phyloP scores from a whole-genome alignment of 305 asterid species.

The Euphrasia arctica region DNA sequence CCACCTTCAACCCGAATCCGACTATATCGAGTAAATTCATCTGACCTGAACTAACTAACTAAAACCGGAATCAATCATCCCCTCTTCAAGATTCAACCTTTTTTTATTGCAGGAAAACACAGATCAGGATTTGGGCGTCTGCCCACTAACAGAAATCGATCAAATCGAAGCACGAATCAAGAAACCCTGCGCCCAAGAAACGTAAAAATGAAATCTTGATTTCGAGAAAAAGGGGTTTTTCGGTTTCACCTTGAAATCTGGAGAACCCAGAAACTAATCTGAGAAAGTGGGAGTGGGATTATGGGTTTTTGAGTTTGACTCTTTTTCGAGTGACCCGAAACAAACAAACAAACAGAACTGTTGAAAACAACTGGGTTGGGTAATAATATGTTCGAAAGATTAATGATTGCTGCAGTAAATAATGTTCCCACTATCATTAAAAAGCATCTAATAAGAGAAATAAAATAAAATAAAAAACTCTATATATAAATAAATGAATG shows the following conservation, averaged over 20 bases:
- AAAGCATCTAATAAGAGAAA: slow-evolving; percentile 26
- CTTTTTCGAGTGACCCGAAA: background rate
- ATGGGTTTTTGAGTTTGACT: slow-evolving; percentile 45
- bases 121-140: slow-evolving; percentile 26
- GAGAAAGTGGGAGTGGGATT: slow-evolving; percentile 29
- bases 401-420: slow-evolving; percentile 58
- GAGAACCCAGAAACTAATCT: slow-evolving; percentile 30
- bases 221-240: slow-evolving; percentile 9
- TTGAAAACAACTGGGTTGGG: slow-evolving; percentile 31
- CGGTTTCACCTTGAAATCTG: slow-evolving; percentile 26
- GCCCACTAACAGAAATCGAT: slow-evolving; percentile 32
- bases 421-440: slow-evolving; percentile 36
- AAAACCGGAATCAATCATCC: slow-evolving; percentile 50
- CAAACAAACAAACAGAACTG: background rate
- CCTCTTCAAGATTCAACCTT: slow-evolving; percentile 45
- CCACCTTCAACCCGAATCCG: slow-evolving; percentile 87
- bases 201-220: slow-evolving; percentile 14
- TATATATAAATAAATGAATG: slow-evolving; percentile 26
- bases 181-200: background rate
- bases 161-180: slow-evolving; percentile 31
- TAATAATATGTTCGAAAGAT: slow-evolving; percentile 58
- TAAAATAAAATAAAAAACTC: background rate
- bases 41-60: slow-evolving; percentile 27
- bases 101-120: slow-evolving; percentile 27
- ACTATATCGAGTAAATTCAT: slow-evolving; percentile 79